Conservation (phyloP, 805 yeast genomes). For the Saturnispora ahearnii region DNA sequence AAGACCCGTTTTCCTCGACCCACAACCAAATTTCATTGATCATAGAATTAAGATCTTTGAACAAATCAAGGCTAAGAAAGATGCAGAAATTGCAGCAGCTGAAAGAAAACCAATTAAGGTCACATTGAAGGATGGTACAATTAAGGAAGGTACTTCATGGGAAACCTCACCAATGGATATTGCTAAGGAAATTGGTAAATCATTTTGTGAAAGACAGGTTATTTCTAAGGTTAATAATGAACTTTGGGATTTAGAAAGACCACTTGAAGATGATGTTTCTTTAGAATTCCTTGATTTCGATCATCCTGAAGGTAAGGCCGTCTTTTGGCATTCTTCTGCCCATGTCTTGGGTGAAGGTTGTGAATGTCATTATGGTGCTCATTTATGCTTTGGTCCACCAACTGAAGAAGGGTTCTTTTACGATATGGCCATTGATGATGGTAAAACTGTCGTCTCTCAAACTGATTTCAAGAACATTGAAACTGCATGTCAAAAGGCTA, state of each 20-base stretch:
- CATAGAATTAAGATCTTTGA: conserved; percentile 74
- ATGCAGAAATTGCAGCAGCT: conserved; percentile 58
- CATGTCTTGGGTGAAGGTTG: conserved; percentile 97
- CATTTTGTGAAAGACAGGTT: conserved; percentile 81
- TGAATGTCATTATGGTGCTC: conserved; percentile 94
- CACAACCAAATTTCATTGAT: conserved; percentile 78
- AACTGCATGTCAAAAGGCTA: conserved; percentile 77
- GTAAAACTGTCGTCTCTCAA: conserved; percentile 68
- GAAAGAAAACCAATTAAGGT: conserved; percentile 55
- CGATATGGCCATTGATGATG: conserved; percentile 80
- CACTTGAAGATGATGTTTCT: conserved; percentile 61
- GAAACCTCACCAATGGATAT: conserved; percentile 86
- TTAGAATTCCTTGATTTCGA: conserved; percentile 87
- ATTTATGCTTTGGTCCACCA: conserved; percentile 91
- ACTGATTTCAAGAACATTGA: conserved; percentile 80
- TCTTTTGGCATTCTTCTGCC: conserved; percentile 98
- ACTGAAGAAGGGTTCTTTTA: conserved; percentile 96
- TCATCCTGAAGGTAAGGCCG: conserved; percentile 87
- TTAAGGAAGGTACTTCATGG: conserved; percentile 71
- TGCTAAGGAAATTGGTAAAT: conserved; percentile 76
- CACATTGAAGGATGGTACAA: conserved; percentile 79
- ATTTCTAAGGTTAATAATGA: conserved; percentile 85
- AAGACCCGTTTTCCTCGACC: conserved; percentile 46
- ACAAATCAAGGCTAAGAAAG: conserved; percentile 66
- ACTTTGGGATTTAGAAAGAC: conserved; percentile 94